These are phyloP conservation scores for Penicillium nordicum DNA, from an alignment of 2,329 filamentous ascomycete species.

Conservation along the genomic window DNA sequence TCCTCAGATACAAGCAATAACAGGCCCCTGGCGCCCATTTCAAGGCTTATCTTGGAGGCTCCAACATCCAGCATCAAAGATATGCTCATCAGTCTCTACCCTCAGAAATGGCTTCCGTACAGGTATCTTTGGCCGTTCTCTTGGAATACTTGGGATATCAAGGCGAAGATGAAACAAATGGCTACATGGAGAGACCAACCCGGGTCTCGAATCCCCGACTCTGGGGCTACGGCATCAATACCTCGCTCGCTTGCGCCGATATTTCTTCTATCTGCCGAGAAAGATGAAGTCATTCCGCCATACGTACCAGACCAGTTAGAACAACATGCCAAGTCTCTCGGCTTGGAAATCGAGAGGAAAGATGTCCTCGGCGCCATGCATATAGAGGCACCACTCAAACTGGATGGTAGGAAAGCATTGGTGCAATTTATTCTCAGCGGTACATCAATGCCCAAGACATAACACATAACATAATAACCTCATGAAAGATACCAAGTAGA, in stretches of 20 bases:
- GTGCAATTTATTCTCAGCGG: conserved; percentile 23
- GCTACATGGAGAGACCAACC: conserved; percentile 23
- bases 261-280: conserved; percentile 41
- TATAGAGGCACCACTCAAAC: conserved; percentile 46
- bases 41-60: conserved; percentile 66
- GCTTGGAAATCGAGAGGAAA: conserved; percentile 37
- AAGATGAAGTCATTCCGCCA: conserved; percentile 45
- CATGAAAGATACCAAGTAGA: neutral
- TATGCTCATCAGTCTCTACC: conserved; percentile 71
- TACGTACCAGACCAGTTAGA: conserved; percentile 37
- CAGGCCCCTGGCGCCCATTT: conserved; percentile 25
- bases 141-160: conserved; percentile 56
- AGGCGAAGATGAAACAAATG: conserved; percentile 40
- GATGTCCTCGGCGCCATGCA: conserved; percentile 49
- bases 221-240: neutral
- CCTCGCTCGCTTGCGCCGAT: conserved; percentile 26
- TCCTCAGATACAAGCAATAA: neutral
- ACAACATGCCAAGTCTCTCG: conserved; percentile 32
- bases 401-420: conserved; percentile 42
- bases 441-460: neutral
- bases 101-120: conserved; percentile 77
- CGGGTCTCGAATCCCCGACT: neutral
- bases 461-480: neutral
- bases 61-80: conserved; percentile 68
- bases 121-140: conserved; percentile 71